Conservation (phyloP, 495 filamentous ascomycete species). For the Xylaria sp. region DNA sequence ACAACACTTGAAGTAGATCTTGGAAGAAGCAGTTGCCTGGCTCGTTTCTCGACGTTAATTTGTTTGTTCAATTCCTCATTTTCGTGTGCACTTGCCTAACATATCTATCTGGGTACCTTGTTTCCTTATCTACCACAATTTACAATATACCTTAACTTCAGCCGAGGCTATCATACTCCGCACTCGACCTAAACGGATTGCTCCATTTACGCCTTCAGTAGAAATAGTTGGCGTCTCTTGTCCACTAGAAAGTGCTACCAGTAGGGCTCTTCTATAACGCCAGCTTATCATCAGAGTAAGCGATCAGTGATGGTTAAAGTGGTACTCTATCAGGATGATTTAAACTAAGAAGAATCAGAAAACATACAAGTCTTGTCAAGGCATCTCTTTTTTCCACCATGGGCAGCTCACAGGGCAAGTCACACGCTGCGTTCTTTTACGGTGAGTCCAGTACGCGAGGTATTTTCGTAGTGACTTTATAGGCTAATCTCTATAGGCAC, state of each 20-base stretch:
- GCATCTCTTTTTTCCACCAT: conserved; percentile 8
- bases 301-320: background rate
- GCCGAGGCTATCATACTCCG: background rate
- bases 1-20: background rate
- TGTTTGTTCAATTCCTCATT: background rate
- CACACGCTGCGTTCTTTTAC: conserved; percentile 69
- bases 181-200: background rate
- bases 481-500: conserved; percentile 46
- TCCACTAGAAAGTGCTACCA: background rate
- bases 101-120: background rate
- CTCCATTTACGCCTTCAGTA: background rate
- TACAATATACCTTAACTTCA: background rate
- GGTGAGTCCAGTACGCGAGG: conserved; percentile 47
- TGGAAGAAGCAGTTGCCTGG: background rate
- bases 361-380: background rate
- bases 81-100: background rate
- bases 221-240: background rate
- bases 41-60: background rate
- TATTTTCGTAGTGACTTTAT: background rate
- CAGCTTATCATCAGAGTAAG: conserved; percentile 2
- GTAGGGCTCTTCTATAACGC: background rate
- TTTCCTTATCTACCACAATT: background rate
- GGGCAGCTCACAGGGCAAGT: conserved; percentile 32
- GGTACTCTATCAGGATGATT: too few relatives aligned
- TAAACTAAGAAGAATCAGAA: background rate